Base-by-base conservation (phyloP, 192 early-diverging fungal species). In the Coemansia sp. region DNA sequence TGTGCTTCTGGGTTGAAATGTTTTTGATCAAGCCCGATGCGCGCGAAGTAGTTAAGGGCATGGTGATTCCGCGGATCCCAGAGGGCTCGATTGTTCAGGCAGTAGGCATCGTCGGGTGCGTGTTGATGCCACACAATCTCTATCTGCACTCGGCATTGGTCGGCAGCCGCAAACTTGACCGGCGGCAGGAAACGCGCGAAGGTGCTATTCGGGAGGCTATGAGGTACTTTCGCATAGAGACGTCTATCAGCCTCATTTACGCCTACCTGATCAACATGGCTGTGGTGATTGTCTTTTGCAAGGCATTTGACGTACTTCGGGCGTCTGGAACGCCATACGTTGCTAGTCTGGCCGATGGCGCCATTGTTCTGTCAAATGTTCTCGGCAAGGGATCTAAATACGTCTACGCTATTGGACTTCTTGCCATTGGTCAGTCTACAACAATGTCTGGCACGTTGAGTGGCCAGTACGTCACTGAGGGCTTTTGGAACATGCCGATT, bases 391-490 rank as follows among this genome's bases (percentile, higher is more conserved):
- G 74, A 2, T 88, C 91, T 1, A 72, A 73, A 43, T 86, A 84
- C 57, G 69, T 92, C 19, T 96, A 91, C 78, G 93, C 92, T 5
- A 51, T 89, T 4, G 93, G 91, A 11, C 68, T 96, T 44, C 64
- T 96, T 17, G 85, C 87, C 1, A 86, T 92, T 7, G 93, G 93
- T 6, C 92, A 94, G 81, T 86, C 80, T 40, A 89, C 88, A 2
- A 91, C 92, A 10, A 93, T 96, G 80, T 89, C 93, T 9, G 92
- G 93, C 22, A 96, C 93, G 11, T 67, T 96, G 53, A 91, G 91
- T 9, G 93, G 93, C 3, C 92, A 94, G 76, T 91, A 92, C 59
- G 87, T 93, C 27, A 91, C 92, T 50, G 89, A 94, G 56, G 92
- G 92, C 7, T 95, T 93, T 64, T 86, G 93, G 66, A 69, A 74